Percentiles rank a stretch among this genome's conserved stretches.
These are phyloP conservation scores for Barnettozyma wickerhamii DNA, from an alignment of 805 yeast species.

Conservation along the genomic window DNA sequence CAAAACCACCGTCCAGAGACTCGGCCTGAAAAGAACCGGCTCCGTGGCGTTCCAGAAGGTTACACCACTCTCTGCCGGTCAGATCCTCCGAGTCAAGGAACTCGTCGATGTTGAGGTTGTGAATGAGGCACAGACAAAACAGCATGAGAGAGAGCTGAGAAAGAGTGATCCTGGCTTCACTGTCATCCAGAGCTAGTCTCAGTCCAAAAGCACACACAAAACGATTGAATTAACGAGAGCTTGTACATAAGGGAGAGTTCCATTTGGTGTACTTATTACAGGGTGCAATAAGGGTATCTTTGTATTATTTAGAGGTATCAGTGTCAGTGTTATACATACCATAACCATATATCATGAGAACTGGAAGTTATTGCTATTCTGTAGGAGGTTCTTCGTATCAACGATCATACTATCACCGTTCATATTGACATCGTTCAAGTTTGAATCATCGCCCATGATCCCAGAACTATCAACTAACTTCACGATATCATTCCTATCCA, in stretches of 20 bases:
- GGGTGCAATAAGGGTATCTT: too few species aligned
- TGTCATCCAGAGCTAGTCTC: constrained; percentile 30
- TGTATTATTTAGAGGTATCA: too few species aligned
- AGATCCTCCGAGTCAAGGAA: constrained; percentile 78
- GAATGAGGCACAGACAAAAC: constrained; percentile 44
- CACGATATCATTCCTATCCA: constrained; percentile 38
- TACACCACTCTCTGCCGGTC: constrained; percentile 79
- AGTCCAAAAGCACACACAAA: neutral
- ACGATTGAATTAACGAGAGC: neutral
- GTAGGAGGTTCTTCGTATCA: constrained; percentile 24
- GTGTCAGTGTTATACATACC: neutral
- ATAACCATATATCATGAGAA: too few species aligned
- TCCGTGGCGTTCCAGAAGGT: constrained; percentile 69
- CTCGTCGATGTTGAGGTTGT: constrained; percentile 77
- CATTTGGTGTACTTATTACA: too few species aligned
- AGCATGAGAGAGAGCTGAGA: constrained; percentile 50
- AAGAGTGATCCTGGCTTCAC: constrained; percentile 59
- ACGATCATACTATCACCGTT: neutral
- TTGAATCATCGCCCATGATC: constrained; percentile 2
- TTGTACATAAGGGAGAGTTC: too few species aligned
- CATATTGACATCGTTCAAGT: neutral
- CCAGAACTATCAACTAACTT: constrained; percentile 31
- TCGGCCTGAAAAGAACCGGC: constrained; percentile 76
- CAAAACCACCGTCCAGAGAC: constrained; percentile 58
- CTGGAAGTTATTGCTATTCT: too few species aligned